Percentiles rank a stretch among this genome's conserved stretches.
phyloP scores from a whole-genome alignment of 2,329 filamentous ascomycete genomes.

The Calonectria multiphialidica region DNA sequence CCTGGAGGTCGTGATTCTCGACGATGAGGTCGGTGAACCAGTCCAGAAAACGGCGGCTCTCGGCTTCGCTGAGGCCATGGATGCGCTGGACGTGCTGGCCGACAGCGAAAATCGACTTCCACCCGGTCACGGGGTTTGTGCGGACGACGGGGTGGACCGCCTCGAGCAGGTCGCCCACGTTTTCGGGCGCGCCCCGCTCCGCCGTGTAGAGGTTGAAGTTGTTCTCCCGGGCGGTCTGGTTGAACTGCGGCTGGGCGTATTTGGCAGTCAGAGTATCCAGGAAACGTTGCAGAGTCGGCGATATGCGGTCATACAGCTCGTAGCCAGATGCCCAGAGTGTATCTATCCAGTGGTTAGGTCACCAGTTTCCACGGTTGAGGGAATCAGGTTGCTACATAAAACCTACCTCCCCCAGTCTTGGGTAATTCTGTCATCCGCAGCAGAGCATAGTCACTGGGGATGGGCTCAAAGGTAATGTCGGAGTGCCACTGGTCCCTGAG shows the following conservation, averaged over 20 bases:
- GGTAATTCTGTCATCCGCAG: conserved; percentile 66
- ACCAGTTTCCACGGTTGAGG: conserved; percentile 20
- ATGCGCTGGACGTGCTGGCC: conserved; percentile 63
- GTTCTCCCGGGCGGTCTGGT: conserved; percentile 51
- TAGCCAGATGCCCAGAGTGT: conserved; percentile 77
- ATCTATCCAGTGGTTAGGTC: conserved; percentile 45
- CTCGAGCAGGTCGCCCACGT: conserved; percentile 59
- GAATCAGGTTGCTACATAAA: no score
- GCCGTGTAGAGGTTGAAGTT: conserved; percentile 58
- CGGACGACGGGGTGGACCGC: conserved; percentile 66
- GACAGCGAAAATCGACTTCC: conserved; percentile 66
- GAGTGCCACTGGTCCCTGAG: conserved; percentile 11
- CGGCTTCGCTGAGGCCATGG: conserved; percentile 60
- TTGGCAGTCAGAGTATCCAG: conserved; percentile 70
- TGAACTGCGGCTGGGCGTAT: conserved; percentile 52
- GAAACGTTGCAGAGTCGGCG: conserved; percentile 65
- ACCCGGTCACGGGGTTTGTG: conserved; percentile 69
- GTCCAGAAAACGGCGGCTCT: conserved; percentile 59
- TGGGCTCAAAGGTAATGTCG: conserved; percentile 70
- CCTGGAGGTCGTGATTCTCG: conserved; percentile 68
- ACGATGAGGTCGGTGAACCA: conserved; percentile 63
- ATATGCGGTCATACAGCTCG: conserved; percentile 75
- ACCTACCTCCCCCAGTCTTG: conserved; percentile 61
- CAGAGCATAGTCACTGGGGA: conserved; percentile 73
- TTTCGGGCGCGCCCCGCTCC: conserved; percentile 61